Conservation (phyloP, 2,329 filamentous ascomycete genomes). For the Scolecobasidium constrictum region DNA sequence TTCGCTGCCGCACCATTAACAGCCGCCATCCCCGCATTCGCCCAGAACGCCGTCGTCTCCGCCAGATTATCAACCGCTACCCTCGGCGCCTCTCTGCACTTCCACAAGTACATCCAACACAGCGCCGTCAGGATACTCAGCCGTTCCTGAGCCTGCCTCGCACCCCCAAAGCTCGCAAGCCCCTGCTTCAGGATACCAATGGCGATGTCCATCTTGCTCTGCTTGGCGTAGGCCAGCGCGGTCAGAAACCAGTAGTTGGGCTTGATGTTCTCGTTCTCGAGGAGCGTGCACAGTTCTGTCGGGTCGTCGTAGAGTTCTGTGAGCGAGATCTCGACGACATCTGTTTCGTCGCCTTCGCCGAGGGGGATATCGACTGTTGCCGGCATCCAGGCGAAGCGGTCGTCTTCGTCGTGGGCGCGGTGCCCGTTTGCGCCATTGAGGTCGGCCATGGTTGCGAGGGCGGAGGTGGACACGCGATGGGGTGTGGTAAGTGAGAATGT, state of each 20-base stretch:
- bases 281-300: conserved; percentile 84
- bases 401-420: neutral
- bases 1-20: neutral
- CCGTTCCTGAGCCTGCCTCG: conserved; percentile 61
- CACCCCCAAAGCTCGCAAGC: conserved; percentile 57
- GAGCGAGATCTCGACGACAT: conserved; percentile 84
- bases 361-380: conserved; percentile 54
- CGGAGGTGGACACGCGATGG: neutral
- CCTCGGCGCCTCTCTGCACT: conserved; percentile 70
- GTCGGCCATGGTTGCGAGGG: neutral
- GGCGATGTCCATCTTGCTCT: conserved; percentile 80
- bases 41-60: conserved; percentile 5
- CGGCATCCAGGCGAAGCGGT: conserved; percentile 28
- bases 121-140: conserved; percentile 74
- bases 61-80: conserved; percentile 40
- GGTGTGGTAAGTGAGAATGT: too few species aligned
- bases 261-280: conserved; percentile 87
- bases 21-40: neutral
- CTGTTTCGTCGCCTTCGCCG: conserved; percentile 47
- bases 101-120: conserved; percentile 86
- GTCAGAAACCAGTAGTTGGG: conserved; percentile 98
- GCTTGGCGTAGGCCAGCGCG: conserved; percentile 90
- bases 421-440: conserved; percentile 6
- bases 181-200: conserved; percentile 63
- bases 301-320: conserved; percentile 86